Percentiles rank a stretch among this genome's conserved stretches.
Evolutionary conservation across 2,329 filamentous ascomycete species (phyloP).

Genomic region (Paraphoma sp.): DNA sequence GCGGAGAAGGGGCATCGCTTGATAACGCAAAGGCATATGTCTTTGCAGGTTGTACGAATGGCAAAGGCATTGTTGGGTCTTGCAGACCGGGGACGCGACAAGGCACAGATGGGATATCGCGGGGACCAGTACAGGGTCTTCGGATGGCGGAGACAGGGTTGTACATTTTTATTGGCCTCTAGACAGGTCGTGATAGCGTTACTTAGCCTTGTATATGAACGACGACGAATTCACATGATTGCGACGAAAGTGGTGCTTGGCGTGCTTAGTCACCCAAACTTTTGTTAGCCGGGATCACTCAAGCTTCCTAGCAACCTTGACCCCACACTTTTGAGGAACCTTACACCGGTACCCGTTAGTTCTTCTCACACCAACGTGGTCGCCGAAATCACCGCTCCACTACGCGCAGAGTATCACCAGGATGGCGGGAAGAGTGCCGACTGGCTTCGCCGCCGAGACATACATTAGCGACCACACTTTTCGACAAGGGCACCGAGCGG

Average conservation of each 20-base stretch:
- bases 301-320: neutral
- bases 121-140: neutral
- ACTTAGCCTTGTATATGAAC: constrained; percentile 34
- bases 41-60: constrained; percentile 4
- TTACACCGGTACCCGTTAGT: neutral
- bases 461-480: constrained; percentile 92
- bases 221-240: constrained; percentile 8
- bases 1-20: neutral
- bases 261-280: constrained; percentile 24
- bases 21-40: constrained; percentile 11
- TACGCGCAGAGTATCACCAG: neutral
- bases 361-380: neutral
- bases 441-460: constrained; percentile 86
- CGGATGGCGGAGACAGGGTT: neutral
- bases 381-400: neutral
- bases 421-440: constrained; percentile 58
- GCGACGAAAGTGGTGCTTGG: neutral
- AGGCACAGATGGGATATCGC: neutral
- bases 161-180: constrained; percentile 20
- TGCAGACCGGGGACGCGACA: neutral
- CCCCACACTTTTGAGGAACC: neutral
- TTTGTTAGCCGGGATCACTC: constrained; percentile 1
- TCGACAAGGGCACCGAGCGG: constrained; percentile 82
- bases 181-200: constrained; percentile 44
- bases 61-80: too few species aligned